Base-by-base conservation (phyloP, 2,329 filamentous ascomycete genomes). In the Penicillium sp. region DNA sequence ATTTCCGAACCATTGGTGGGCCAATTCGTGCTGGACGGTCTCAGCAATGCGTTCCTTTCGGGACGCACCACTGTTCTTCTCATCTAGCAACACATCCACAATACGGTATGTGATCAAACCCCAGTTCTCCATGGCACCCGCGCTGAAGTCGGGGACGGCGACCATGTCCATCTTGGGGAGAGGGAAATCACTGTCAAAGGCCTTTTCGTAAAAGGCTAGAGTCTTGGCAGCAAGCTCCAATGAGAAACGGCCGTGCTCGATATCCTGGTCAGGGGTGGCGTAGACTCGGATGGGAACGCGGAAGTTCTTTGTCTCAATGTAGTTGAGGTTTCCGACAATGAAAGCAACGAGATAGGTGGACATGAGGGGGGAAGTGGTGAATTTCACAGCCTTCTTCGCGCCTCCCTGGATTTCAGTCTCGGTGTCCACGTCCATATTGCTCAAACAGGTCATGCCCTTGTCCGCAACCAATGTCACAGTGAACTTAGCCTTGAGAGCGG, bases 61-160 rank as follows among this genome's bases (percentile, higher is more conserved):
- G 35, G 88, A 87, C 18, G 93, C 92, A 68, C 91, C 89, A 67
- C 90, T 94, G 3, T 84, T 89, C 81, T 95, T 94, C 75, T 97
- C 91, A 66, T 97, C 93, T 58, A 96, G 84, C 55, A 97, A 82
- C 43, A 97, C 75, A 69, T 95, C 91, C 32, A 97, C 92, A 19
- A 96, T 89, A 61, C 93, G 88, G 78, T 97, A 97, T 7, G 93
- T 97, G 63, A 97, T 86, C 48, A 97, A 79, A 70, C 93, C 93
- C 93, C 93, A 97, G 74, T 97, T 97, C 81, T 97, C 92, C 92
- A 97, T 97, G 56, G 92, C 93, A 59, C 93, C 93, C 45, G 91
- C 91, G 47, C 91, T 91, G 71, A 97, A 97, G 71, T 97, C 93
- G 14, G 93, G 93, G 68, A 97, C 92, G 41, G 93, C 92, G 64